Evolutionary conservation across 805 yeast genomes (phyloP), one percentile per base, ranked within the genome.

Genomic region (Ogataea populi-albae): DNA sequence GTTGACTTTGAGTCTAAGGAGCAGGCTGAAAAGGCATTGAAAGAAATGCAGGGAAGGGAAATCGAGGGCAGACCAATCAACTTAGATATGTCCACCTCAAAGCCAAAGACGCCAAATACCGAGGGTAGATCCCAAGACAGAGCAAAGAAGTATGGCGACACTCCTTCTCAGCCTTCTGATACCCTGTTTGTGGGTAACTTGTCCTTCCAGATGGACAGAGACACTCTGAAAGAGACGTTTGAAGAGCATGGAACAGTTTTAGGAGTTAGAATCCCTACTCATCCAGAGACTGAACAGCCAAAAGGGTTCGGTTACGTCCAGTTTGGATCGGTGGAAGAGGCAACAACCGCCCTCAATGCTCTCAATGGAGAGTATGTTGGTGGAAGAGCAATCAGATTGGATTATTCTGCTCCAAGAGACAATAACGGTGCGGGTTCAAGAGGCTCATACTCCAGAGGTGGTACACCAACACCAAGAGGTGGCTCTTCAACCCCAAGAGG

Each of bases 301-400:
- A 93, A 93, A 79, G 98, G 98, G 52, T 93, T 93, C 70, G 98
- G 98, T 50, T 93, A 93, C 68, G 96, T 91, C 40, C 98, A 93
- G 71, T 91, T 77, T 61, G 71, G 84, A 30, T 73, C 82, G 40
- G 71, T 85, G 47, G 98, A 89, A 29, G 95, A 86, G 64, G 97
- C 98, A 52, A 77, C 81, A 66, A 76, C 80, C 44, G 98, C 98
- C 38, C 68, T 85, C 46, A 87, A 82, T 47, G 89, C 84, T 39
- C 66, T 88, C 67, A 85, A 86, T 64, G 98, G 98, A 62, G 83
- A 81, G 65, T 77, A 79, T 70, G 73, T 93, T 54, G 88, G 79
- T 46, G 95, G 95, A 52, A 81, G 98, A 72, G 78, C 96, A 44
- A 84, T 93, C 57, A 85, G 98, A 75, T 75, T 93, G 51, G 98